Percentiles rank a stretch among this genome's conserved stretches.
Conservation (phyloP, 2,329 filamentous ascomycete species). For the Beauveria rudraprayagi region DNA sequence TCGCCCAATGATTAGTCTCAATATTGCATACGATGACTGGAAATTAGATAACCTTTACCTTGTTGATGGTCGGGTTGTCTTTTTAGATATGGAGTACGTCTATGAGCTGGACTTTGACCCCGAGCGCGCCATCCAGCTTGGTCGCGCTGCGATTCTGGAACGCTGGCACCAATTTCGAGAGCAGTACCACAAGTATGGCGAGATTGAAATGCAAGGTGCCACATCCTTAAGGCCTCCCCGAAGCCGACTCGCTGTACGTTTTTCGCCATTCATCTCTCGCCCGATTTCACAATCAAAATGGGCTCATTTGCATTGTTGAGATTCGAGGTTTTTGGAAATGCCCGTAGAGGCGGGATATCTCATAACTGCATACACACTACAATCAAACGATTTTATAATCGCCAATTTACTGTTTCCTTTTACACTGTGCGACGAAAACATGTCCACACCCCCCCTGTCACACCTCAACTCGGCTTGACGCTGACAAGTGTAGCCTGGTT, state of each 20-base stretch:
- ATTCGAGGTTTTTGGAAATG: background rate
- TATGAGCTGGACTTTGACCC: too few species aligned
- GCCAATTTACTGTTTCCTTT: background rate
- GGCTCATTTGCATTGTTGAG: background rate
- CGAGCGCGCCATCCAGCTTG: too few species aligned
- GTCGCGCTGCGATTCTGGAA: too few species aligned
- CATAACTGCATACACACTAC: conserved; percentile 10
- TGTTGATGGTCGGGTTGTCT: too few species aligned
- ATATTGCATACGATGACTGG: too few species aligned
- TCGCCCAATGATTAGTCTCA: too few species aligned
- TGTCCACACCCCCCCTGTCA: background rate
- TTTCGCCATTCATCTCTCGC: background rate
- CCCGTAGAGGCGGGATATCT: conserved; percentile 2
- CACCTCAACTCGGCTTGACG: background rate
- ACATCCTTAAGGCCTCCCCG: too few species aligned
- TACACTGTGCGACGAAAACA: background rate
- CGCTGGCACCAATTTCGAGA: too few species aligned
- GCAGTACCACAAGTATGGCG: too few species aligned
- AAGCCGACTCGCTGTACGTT: background rate
- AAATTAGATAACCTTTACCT: too few species aligned
- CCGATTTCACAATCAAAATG: background rate
- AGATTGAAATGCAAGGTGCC: too few species aligned
- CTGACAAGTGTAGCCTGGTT: conserved; percentile 26
- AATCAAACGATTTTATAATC: background rate
- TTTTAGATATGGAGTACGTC: too few species aligned